Evolutionary conservation across 1,284 basidiomycete genomes (phyloP).

Genomic region (Ganoderma sinense): DNA sequence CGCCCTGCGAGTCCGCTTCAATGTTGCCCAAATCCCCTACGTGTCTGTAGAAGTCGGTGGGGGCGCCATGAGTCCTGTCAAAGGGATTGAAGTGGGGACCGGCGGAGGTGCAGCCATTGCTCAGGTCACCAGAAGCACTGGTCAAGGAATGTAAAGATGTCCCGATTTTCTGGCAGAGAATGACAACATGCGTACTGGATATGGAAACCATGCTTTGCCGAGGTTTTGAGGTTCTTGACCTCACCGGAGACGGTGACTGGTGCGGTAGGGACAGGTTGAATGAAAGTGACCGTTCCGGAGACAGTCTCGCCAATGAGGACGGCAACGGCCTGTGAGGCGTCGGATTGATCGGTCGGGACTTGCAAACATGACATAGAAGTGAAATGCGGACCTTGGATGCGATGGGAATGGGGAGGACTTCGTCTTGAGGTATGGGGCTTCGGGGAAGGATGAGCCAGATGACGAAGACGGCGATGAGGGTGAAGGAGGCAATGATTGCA

Average conservation of each 20-base stretch:
- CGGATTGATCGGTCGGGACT: not conserved
- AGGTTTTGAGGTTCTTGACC: slow-evolving; percentile 66
- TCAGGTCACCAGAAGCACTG: slow-evolving; percentile 75
- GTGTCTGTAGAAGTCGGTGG: slow-evolving; percentile 64
- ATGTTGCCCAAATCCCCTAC: slow-evolving; percentile 86
- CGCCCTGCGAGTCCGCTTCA: slow-evolving; percentile 64
- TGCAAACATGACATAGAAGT: not conserved
- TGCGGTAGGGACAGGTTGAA: slow-evolving; percentile 58
- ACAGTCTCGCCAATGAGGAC: slow-evolving; percentile 70
- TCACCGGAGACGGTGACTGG: slow-evolving; percentile 71
- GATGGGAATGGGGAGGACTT: slow-evolving; percentile 22
- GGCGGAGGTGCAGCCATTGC: slow-evolving; percentile 73
- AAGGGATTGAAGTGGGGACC: slow-evolving; percentile 83
- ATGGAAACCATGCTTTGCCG: slow-evolving; percentile 77
- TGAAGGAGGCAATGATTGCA: slow-evolving; percentile 29
- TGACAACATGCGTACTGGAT: slow-evolving; percentile 63
- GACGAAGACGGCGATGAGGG: slow-evolving; percentile 30
- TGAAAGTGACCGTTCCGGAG: slow-evolving; percentile 71
- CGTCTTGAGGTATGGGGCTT: slow-evolving; percentile 7
- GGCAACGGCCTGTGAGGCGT: slow-evolving; percentile 61
- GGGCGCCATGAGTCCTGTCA: slow-evolving; percentile 71
- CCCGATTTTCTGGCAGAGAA: slow-evolving; percentile 20
- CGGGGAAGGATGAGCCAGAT: slow-evolving; percentile 30
- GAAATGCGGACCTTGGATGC: slow-evolving; percentile 22
- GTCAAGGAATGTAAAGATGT: not conserved